Evolutionary conservation across 2,329 filamentous ascomycete species (phyloP).

Genomic region (Aspergillus tamarii): DNA sequence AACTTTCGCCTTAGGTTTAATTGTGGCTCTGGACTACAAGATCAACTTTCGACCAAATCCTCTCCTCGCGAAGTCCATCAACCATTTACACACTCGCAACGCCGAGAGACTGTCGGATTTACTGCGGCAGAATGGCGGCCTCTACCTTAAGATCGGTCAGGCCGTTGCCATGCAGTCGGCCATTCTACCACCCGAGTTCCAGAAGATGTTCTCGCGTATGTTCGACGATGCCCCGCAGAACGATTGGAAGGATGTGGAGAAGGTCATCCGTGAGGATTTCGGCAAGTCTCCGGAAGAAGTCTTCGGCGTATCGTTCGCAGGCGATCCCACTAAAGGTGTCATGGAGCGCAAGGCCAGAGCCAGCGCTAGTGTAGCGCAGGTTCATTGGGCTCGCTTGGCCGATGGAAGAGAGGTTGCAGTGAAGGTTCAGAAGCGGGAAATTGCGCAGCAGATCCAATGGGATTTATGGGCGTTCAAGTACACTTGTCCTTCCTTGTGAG

Average conservation of each 20-base stretch:
- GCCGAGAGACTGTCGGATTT: conserved; percentile 82
- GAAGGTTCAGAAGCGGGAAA: conserved; percentile 96
- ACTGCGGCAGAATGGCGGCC: conserved; percentile 81
- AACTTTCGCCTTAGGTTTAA: conserved; percentile 77
- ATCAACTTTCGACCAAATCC: conserved; percentile 88
- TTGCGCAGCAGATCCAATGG: conserved; percentile 86
- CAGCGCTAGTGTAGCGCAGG: conserved; percentile 92
- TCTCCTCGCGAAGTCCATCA: conserved; percentile 70
- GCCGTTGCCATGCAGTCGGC: conserved; percentile 98
- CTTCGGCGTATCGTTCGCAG: conserved; percentile 82
- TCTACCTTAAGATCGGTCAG: conserved; percentile 98
- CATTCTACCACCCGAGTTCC: conserved; percentile 89
- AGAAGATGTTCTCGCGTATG: conserved; percentile 94
- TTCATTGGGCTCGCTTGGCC: conserved; percentile 85
- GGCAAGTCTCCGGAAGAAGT: conserved; percentile 83
- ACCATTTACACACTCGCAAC: conserved; percentile 79
- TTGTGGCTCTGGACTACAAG: conserved; percentile 92
- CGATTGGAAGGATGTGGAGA: conserved; percentile 80
- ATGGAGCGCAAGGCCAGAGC: conserved; percentile 72
- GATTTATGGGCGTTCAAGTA: conserved; percentile 94
- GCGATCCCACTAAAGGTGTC: conserved; percentile 64
- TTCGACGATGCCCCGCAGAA: conserved; percentile 98
- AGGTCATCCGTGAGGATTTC: conserved; percentile 86
- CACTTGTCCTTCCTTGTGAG: conserved; percentile 28
- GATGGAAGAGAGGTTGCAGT: conserved; percentile 92